Conservation (phyloP, 768 basidiomycete genomes). For the Tylopilus balloui region DNA sequence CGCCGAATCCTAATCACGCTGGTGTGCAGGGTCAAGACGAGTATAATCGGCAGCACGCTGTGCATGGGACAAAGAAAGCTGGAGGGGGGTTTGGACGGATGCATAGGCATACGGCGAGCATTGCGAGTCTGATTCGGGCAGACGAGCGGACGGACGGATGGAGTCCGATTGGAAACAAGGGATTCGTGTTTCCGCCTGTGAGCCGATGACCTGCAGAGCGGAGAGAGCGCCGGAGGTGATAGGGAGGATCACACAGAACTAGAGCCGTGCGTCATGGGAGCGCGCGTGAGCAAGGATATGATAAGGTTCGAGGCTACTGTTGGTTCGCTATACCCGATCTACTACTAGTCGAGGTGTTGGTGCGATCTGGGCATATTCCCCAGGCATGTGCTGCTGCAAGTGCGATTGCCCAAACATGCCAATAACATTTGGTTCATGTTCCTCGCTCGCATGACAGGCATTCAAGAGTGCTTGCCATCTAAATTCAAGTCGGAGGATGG, state of each 20-base stretch:
- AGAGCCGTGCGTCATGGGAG: not conserved
- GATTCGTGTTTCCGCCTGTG: constrained; percentile 49
- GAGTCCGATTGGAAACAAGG: constrained; percentile 62
- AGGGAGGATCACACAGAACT: not conserved
- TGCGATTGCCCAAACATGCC: too few species aligned
- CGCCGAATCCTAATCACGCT: constrained; percentile 41
- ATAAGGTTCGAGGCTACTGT: not conserved
- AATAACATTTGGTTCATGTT: too few species aligned
- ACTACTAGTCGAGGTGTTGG: not conserved
- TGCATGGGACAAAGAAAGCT: constrained; percentile 16
- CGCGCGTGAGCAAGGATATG: not conserved
- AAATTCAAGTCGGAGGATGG: too few species aligned
- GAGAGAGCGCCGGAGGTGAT: not conserved
- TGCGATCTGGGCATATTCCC: not conserved
- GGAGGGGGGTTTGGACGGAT: constrained; percentile 31
- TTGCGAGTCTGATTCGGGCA: constrained; percentile 73
- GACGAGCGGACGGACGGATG: constrained; percentile 77
- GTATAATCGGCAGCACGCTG: not conserved
- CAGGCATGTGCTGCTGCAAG: too few species aligned
- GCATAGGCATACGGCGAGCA: constrained; percentile 80
- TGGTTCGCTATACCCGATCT: constrained; percentile 13
- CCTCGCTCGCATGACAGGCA: too few species aligned
- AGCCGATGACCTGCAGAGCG: constrained; percentile 12
- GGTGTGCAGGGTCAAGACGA: constrained; percentile 1
- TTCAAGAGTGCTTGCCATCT: too few species aligned